phyloP scores from a whole-genome alignment of 805 yeast genomes.

The Lipomyces lipofer region DNA sequence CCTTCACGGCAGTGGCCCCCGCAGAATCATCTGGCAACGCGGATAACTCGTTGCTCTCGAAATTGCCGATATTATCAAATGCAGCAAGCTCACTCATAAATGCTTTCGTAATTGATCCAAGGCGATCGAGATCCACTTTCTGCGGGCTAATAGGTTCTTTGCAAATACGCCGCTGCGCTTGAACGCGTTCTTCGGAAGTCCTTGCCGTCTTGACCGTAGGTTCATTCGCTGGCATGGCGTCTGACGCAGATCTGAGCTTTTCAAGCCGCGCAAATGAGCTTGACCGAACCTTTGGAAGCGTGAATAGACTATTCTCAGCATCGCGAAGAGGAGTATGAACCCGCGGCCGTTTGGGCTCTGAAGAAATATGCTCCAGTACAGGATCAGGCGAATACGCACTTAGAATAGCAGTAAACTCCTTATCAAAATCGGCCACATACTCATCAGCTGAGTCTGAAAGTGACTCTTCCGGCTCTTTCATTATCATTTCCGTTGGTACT shows the following conservation, averaged over 20 bases:
- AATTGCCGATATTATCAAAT: slow-evolving; percentile 16
- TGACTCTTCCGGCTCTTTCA: too few species aligned
- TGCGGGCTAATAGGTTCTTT: too few species aligned
- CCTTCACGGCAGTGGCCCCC: neutral
- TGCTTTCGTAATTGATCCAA: slow-evolving; percentile 6
- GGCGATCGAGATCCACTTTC: neutral
- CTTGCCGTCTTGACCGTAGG: neutral
- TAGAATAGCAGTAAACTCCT: slow-evolving; percentile 5
- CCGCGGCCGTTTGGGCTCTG: too few species aligned
- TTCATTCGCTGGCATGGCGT: neutral
- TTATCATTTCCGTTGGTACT: too few species aligned
- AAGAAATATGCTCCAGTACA: too few species aligned
- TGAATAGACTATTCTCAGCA: neutral
- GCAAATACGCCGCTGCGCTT: too few species aligned
- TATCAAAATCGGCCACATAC: slow-evolving; percentile 2
- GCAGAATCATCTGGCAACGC: too few species aligned
- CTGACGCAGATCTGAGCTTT: neutral
- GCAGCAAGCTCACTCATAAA: slow-evolving; percentile 16
- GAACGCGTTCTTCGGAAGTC: slow-evolving; percentile 1
- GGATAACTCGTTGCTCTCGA: too few species aligned
- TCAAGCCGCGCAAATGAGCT: neutral
- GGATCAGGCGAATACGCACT: too few species aligned
- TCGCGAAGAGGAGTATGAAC: slow-evolving; percentile 1
- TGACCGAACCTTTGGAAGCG: slow-evolving; percentile 7
- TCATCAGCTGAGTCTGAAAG: too few species aligned